Conservation (phyloP, 148 eudicot species). For the Selenicereus undatus region DNA sequence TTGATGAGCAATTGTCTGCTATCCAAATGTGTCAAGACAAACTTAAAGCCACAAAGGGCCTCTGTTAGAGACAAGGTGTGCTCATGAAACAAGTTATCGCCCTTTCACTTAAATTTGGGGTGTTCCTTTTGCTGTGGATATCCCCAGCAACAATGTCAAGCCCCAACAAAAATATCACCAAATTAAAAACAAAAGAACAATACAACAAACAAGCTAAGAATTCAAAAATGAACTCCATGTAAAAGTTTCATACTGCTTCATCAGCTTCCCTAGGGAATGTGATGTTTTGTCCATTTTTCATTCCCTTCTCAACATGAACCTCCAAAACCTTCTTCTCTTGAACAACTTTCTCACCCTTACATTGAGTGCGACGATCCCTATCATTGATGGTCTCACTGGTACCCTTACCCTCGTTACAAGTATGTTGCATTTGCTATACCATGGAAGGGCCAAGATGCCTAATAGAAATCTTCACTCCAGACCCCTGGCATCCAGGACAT, state of each 20-base stretch:
- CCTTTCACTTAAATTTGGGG: constrained; percentile 67
- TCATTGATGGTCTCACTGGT: constrained; percentile 61
- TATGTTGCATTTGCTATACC: constrained; percentile 76
- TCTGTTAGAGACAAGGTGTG: constrained; percentile 62
- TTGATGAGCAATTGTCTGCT: constrained; percentile 55
- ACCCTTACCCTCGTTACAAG: constrained; percentile 76
- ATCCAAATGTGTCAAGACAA: constrained; percentile 57
- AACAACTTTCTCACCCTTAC: constrained; percentile 70
- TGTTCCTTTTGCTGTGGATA: constrained; percentile 70
- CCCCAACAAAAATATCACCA: constrained; percentile 28
- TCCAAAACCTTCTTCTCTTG: constrained; percentile 69
- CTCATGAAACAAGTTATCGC: constrained; percentile 60
- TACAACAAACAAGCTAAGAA: neutral
- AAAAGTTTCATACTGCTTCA: constrained; percentile 46
- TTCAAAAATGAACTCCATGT: neutral
- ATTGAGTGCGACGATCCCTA: constrained; percentile 59
- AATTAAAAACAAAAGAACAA: neutral
- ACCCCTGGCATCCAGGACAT: constrained; percentile 64
- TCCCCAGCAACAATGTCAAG: constrained; percentile 66
- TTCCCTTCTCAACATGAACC: constrained; percentile 70
- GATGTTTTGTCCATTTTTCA: constrained; percentile 66
- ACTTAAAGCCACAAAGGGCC: constrained; percentile 60
- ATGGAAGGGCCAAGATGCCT: constrained; percentile 67
- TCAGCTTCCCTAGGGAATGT: constrained; percentile 77
- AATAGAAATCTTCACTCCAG: constrained; percentile 59